phyloP scores from a whole-genome alignment of 768 basidiomycete genomes.

The Hemileccinum impolitum region DNA sequence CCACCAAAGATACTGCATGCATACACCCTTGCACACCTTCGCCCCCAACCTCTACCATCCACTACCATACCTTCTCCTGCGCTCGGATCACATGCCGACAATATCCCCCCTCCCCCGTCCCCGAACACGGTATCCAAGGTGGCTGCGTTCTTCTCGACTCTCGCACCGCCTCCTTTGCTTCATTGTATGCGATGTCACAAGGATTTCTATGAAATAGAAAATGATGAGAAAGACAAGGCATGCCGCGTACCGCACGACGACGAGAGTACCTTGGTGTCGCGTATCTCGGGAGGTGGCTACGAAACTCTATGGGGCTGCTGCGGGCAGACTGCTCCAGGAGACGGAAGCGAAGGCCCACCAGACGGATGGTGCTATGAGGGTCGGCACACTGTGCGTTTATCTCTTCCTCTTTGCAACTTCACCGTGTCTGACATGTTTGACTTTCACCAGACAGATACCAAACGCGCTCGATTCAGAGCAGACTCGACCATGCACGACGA shows the following conservation, averaged over 20 bases:
- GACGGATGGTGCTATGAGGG: conserved; percentile 89
- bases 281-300: conserved; percentile 42
- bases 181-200: conserved; percentile 79
- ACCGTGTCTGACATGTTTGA: background rate
- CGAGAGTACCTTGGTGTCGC: conserved; percentile 72
- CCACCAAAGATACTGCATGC: conserved; percentile 65
- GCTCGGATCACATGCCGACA: conserved; percentile 10
- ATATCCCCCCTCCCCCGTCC: conserved; percentile 23
- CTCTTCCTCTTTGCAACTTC: background rate
- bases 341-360: conserved; percentile 79
- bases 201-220: conserved; percentile 67
- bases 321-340: conserved; percentile 65
- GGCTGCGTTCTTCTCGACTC: conserved; percentile 55
- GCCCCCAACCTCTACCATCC: conserved; percentile 3
- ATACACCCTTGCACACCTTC: conserved; percentile 55
- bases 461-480: conserved; percentile 74
- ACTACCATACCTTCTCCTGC: conserved; percentile 8
- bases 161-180: conserved; percentile 62
- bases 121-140: conserved; percentile 45
- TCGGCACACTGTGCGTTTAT: conserved; percentile 54
- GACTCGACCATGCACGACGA: conserved; percentile 67
- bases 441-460: conserved; percentile 68
- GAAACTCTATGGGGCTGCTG: conserved; percentile 74
- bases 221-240: conserved; percentile 53
- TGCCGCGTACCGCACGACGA: conserved; percentile 77